Conservation (phyloP, 176 grass and related monocot genomes). For the Cymbopogon citratus region DNA sequence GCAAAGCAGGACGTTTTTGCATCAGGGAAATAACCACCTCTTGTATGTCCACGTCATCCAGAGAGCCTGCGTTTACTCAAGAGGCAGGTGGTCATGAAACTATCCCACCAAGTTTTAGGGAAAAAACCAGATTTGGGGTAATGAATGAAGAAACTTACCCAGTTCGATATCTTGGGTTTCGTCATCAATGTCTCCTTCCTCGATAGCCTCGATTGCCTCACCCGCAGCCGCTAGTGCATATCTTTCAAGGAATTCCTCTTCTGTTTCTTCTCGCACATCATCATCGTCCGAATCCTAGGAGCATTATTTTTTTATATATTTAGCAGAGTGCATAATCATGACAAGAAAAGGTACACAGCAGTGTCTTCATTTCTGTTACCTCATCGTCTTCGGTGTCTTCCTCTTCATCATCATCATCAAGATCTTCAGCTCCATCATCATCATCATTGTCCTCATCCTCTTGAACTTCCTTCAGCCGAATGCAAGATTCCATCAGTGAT, state of each 20-base stretch:
- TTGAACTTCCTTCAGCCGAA: constrained; percentile 61
- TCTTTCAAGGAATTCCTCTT: constrained; percentile 80
- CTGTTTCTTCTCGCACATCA: constrained; percentile 61
- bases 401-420: constrained; percentile 43
- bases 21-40: constrained; percentile 40
- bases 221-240: constrained; percentile 54
- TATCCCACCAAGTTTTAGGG: background rate
- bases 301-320: background rate
- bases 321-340: background rate
- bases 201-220: constrained; percentile 44
- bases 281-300: constrained; percentile 81
- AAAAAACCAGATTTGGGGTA: background rate
- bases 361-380: constrained; percentile 12
- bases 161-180: constrained; percentile 63
- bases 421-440: constrained; percentile 37
- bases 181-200: constrained; percentile 73
- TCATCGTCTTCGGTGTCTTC: constrained; percentile 39
- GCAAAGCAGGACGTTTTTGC: constrained; percentile 34
- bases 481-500: constrained; percentile 69
- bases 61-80: constrained; percentile 37
- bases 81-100: background rate
- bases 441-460: constrained; percentile 44
- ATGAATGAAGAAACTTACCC: constrained; percentile 25
- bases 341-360: background rate
- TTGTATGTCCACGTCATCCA: constrained; percentile 49